These are phyloP conservation scores for Dacryopinax primogenitus DNA, from an alignment of 768 basidiomycete species.

Conservation along the genomic window DNA sequence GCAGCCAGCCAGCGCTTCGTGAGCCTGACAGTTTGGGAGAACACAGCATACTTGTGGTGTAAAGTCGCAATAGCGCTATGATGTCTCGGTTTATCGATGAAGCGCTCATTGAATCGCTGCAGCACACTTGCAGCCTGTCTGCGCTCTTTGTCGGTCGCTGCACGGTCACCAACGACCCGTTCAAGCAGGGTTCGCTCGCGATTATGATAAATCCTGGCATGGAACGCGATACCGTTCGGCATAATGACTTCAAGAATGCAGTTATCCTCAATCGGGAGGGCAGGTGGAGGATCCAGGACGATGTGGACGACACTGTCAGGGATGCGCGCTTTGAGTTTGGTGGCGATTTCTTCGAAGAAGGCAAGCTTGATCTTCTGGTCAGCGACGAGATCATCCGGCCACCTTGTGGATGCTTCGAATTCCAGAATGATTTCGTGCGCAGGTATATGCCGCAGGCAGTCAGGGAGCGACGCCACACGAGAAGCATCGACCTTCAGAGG, in stretches of 20 bases:
- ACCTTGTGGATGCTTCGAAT: constrained; percentile 82
- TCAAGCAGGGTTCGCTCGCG: constrained; percentile 71
- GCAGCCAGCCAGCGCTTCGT: constrained; percentile 86
- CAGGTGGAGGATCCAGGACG: constrained; percentile 18
- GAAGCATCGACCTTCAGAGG: constrained; percentile 57
- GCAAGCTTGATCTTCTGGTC: constrained; percentile 92
- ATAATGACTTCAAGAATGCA: constrained; percentile 64
- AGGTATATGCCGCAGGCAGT: constrained; percentile 50
- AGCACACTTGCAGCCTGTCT: constrained; percentile 45
- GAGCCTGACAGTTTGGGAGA: constrained; percentile 70
- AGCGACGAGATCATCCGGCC: constrained; percentile 88
- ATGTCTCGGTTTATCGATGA: constrained; percentile 69
- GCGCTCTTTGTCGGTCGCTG: constrained; percentile 30
- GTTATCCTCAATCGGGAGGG: constrained; percentile 55
- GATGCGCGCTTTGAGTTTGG: constrained; percentile 32
- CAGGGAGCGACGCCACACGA: constrained; percentile 30
- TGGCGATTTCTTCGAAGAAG: constrained; percentile 71
- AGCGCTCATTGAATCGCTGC: constrained; percentile 52
- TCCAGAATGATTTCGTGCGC: constrained; percentile 66
- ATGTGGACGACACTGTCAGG: constrained; percentile 35
- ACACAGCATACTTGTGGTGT: constrained; percentile 66
- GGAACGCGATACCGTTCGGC: constrained; percentile 76
- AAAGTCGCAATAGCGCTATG: constrained; percentile 71
- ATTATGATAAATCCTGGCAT: constrained; percentile 72
- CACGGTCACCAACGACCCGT: constrained; percentile 39